A percentile compares a stretch with the other conserved stretches of the same genome.
phyloP scores from a whole-genome alignment of 2,329 filamentous ascomycete species.

The Coniochaeta prunicola region DNA sequence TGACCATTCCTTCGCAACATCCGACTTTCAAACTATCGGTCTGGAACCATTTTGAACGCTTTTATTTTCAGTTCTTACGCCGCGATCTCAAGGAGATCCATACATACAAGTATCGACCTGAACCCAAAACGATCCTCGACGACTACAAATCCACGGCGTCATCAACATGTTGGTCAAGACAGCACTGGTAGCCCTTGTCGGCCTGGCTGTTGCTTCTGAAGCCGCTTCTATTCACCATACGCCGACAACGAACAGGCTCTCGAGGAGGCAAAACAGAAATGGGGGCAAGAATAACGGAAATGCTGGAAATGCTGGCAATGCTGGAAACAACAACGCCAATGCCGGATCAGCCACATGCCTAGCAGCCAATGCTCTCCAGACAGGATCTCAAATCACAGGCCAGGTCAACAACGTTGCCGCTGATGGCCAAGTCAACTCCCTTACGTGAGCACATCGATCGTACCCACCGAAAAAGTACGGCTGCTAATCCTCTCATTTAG shows the following conservation, averaged over 20 bases:
- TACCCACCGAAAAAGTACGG: not conserved
- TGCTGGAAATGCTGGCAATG: conserved; percentile 3
- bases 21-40: conserved; percentile 27
- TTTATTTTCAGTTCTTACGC: conserved; percentile 14
- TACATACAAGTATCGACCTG: not conserved
- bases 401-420: conserved; percentile 30
- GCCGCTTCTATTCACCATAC: conserved; percentile 33
- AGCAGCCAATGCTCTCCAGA: conserved; percentile 36
- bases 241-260: conserved; percentile 22
- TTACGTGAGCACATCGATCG: conserved; percentile 34
- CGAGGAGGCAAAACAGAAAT: conserved; percentile 29
- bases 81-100: conserved; percentile 14
- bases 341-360: conserved; percentile 28
- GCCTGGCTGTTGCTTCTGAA: conserved; percentile 37
- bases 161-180: conserved; percentile 43
- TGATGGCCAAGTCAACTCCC: conserved; percentile 43
- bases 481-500: conserved; percentile 23
- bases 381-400: conserved; percentile 40
- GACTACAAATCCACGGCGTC: conserved; percentile 2
- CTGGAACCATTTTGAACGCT: conserved; percentile 37
- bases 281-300: conserved; percentile 8
- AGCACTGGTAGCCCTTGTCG: conserved; percentile 39
- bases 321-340: conserved; percentile 15
- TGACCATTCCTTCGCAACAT: conserved; percentile 36
- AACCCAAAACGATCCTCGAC: not conserved